phyloP scores from a whole-genome alignment of 805 yeast genomes.

The Ogataea dorogensis region DNA sequence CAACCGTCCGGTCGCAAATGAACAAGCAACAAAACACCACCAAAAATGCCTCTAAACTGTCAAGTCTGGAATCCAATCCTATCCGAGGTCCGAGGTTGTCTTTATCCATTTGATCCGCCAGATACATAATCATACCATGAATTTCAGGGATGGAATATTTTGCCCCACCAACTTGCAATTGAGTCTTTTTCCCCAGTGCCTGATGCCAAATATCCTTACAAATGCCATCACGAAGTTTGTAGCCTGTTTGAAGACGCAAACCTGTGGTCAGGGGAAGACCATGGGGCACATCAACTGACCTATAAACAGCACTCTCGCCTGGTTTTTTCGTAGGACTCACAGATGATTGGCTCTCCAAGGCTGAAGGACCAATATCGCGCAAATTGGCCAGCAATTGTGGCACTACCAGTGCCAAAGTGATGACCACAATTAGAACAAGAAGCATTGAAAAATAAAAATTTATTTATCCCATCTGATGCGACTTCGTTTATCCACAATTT shows the following conservation, averaged over 20 bases:
- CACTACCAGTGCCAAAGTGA: conserved; percentile 9
- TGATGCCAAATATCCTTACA: conserved; percentile 72
- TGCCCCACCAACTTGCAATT: conserved; percentile 30
- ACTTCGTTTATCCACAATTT: conserved; percentile 6
- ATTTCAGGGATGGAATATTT: conserved; percentile 29
- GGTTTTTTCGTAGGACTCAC: conserved; percentile 60
- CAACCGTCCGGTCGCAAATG: conserved; percentile 37
- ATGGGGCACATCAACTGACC: conserved; percentile 72
- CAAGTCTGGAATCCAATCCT: conserved; percentile 25
- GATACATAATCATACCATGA: conserved; percentile 35
- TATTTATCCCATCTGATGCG: conserved; percentile 4
- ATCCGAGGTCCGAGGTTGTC: conserved; percentile 26
- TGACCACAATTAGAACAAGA: conserved; percentile 9
- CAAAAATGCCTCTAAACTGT: conserved; percentile 20
- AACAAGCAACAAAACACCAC: conserved; percentile 31
- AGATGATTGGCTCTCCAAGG: conserved; percentile 62
- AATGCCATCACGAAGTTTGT: conserved; percentile 71
- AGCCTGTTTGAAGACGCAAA: conserved; percentile 59
- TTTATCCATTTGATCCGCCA: conserved; percentile 24
- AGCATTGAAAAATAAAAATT: conserved; percentile 1
- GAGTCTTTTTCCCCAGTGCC: conserved; percentile 27
- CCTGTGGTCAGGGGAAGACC: conserved; percentile 71
- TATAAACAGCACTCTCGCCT: conserved; percentile 72
- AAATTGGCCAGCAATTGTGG: conserved; percentile 33
- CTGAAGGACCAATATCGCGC: conserved; percentile 57